Evolutionary conservation across 2,329 filamentous ascomycete genomes (phyloP).

Genomic region (Penicillium thymicola): DNA sequence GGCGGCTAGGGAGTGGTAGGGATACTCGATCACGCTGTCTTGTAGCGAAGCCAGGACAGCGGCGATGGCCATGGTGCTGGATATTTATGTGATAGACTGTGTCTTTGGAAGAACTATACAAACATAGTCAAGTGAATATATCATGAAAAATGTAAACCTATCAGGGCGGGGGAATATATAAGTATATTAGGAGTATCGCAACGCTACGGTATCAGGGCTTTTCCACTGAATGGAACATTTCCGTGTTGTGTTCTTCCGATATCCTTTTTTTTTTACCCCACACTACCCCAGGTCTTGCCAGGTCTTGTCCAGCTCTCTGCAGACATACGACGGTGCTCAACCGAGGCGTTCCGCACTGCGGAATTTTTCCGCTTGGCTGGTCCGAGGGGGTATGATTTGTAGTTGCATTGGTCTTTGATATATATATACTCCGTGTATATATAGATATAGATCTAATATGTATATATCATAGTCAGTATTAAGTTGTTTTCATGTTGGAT

Average conservation of each 20-base stretch:
- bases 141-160: not conserved
- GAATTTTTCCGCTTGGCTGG: conserved; percentile 7
- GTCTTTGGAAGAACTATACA: not conserved
- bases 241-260: conserved; percentile 4
- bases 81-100: not conserved
- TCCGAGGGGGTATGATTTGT: not conserved
- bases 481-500: not conserved
- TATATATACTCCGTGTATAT: too few species aligned
- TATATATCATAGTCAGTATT: not conserved
- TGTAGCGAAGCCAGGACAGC: conserved; percentile 23
- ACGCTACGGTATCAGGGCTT: not conserved
- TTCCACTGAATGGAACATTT: conserved; percentile 16
- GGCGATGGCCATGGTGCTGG: conserved; percentile 28
- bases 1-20: conserved; percentile 21
- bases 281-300: conserved; percentile 13
- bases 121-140: not conserved
- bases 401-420: not conserved
- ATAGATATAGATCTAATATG: too few species aligned
- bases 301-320: not conserved
- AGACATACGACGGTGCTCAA: not conserved
- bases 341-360: conserved; percentile 11
- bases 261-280: not conserved
- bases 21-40: conserved; percentile 14
- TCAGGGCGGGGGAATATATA: not conserved
- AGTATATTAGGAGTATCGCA: not conserved